phyloP scores from a whole-genome alignment of 1,139 yeast species.

The Blastobotrys arbuscula region DNA sequence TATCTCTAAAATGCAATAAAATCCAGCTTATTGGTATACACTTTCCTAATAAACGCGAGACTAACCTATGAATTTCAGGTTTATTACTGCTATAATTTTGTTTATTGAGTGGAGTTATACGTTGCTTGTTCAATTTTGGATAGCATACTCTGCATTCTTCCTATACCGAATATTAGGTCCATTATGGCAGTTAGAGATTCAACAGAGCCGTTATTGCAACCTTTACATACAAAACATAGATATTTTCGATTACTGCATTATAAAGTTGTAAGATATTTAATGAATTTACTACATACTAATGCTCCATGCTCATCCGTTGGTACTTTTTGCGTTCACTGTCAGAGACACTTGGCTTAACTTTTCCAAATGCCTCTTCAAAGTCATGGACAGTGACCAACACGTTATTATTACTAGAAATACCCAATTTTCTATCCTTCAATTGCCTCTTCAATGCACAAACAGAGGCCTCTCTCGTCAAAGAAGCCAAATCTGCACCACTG shows the following conservation, averaged over 20 bases:
- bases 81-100: no score
- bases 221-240: neutral
- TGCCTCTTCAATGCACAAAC: constrained; percentile 69
- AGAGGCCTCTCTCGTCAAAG: constrained; percentile 89
- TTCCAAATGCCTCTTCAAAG: constrained; percentile 62
- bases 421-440: constrained; percentile 6
- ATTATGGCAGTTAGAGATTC: no score
- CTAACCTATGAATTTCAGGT: no score
- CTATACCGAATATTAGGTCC: no score
- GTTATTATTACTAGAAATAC: constrained; percentile 33
- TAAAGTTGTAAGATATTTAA: no score
- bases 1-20: no score
- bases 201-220: no score
- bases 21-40: no score
- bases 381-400: constrained; percentile 37
- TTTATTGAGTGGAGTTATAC: no score
- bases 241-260: neutral
- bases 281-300: neutral
- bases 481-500: constrained; percentile 93
- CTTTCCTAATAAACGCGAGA: no score
- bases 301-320: constrained; percentile 37
- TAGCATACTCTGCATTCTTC: no score
- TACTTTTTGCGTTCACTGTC: constrained; percentile 78
- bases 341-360: constrained; percentile 85
- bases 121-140: no score